Evolutionary conservation across 2,329 filamentous ascomycete species (phyloP), one percentile per base, ranked within the genome.

Genomic region (Fusarium illudens): DNA sequence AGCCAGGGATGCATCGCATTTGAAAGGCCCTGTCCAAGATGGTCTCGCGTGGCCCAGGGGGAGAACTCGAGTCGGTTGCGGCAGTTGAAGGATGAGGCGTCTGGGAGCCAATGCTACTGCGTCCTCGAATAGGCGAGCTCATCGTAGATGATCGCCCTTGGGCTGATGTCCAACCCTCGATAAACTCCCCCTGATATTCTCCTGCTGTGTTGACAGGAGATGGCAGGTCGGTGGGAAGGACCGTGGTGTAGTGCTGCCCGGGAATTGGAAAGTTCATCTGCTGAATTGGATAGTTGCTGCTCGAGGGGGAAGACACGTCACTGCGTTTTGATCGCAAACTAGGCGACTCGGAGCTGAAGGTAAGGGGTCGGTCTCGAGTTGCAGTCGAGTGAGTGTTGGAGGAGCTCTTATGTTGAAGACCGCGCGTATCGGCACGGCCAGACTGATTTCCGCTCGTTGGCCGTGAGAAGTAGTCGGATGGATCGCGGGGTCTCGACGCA

Each of bases 21-120:
- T 89, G 87, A 70, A 91, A 90, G 0, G 89, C 89, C 36, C 89
- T 80, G 73, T 91, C 89, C n/a, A 90, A 76, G 53, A 91, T 90
- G 0, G 89, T 90, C 76, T 91, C 88, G 15, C 88, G 83, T 3
- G 85, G 86, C 1, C 77, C 78, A 2, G 85, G 84, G 1, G 86
- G 86, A 0, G 86, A 84, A 69, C 81, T 82, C 2, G 83, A 82
- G 37, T 74, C 72, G 13, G 68, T 67, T 13, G 83, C 79, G 3
- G 80, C 70, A 9, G 82, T 72, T 12, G 77, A 74, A 12, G 73
- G 71, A 17, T 78, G 76, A 5, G 81, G 80, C 15, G 80, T 78
- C 12, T 84, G 82, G 1, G 86, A 88, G 64, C 84, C 80, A 50
- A 88, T 79, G 70, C 86, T 88, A 44, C 84, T 86, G 7, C 86